Percentiles rank a stretch among this genome's conserved stretches.
Evolutionary conservation across 768 basidiomycete genomes (phyloP).

Genomic region (Rhodosporidiobolus sp.): DNA sequence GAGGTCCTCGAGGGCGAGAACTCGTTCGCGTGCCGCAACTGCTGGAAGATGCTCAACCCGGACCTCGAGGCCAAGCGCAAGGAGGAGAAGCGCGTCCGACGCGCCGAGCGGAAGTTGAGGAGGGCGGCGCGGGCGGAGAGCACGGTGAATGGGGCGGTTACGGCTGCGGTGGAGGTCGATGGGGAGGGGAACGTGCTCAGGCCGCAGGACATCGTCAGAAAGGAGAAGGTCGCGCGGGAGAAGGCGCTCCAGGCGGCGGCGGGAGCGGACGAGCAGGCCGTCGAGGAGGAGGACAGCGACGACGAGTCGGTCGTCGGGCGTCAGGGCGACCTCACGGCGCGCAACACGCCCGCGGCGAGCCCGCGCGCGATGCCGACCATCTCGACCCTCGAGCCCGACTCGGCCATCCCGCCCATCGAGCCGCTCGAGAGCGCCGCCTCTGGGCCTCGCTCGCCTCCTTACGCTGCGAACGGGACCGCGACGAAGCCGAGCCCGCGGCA

Average conservation of each 20-base stretch:
- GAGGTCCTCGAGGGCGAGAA: slow-evolving; percentile 92
- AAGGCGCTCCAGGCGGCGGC: slow-evolving; percentile 43
- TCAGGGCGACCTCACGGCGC: slow-evolving; percentile 22
- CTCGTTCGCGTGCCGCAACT: slow-evolving; percentile 84
- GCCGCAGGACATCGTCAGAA: slow-evolving; percentile 34
- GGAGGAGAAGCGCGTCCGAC: slow-evolving; percentile 57
- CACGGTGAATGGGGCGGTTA: slow-evolving; percentile 1
- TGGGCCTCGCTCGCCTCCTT: background rate
- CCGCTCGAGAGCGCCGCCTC: background rate
- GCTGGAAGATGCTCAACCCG: slow-evolving; percentile 82
- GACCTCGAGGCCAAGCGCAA: slow-evolving; percentile 36
- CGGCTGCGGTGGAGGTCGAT: background rate
- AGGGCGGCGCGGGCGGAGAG: slow-evolving; percentile 24
- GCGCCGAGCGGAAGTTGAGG: slow-evolving; percentile 47
- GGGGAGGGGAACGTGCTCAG: background rate
- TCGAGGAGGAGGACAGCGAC: slow-evolving; percentile 22
- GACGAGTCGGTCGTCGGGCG: background rate
- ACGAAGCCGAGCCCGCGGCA: background rate
- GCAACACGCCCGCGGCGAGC: slow-evolving; percentile 47
- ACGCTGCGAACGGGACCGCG: background rate
- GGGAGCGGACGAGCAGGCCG: slow-evolving; percentile 31
- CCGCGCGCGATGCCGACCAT: slow-evolving; percentile 17
- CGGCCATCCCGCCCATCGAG: background rate
- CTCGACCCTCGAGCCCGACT: background rate
- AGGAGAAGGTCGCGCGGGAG: slow-evolving; percentile 17